Conservation (phyloP, 495 filamentous ascomycete genomes). For the Oleoguttula mirabilis region DNA sequence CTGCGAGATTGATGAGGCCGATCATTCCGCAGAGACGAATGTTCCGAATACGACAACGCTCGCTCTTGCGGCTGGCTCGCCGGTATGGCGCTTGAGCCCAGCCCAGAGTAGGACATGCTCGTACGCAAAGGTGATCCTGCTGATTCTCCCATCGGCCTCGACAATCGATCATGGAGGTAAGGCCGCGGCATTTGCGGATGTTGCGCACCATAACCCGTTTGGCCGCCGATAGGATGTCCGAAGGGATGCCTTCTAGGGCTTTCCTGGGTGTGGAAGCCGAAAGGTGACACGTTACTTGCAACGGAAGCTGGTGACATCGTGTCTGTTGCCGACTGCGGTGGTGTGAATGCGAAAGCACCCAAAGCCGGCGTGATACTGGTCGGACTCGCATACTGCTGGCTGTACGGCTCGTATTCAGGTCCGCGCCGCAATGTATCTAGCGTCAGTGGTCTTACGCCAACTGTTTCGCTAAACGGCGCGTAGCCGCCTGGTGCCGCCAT, state of each 20-base stretch:
- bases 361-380: constrained; percentile 51
- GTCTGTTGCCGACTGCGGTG: constrained; percentile 32
- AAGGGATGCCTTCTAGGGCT: constrained; percentile 24
- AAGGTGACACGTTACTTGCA: constrained; percentile 20
- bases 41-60: constrained; percentile 10
- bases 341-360: constrained; percentile 48
- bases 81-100: constrained; percentile 1
- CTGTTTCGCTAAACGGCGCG: constrained; percentile 30
- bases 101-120: constrained; percentile 29
- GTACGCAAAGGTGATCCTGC: constrained; percentile 28
- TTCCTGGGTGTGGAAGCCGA: constrained; percentile 20
- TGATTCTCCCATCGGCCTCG: constrained; percentile 14
- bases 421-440: constrained; percentile 45
- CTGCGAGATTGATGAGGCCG: constrained; percentile 13
- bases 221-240: constrained; percentile 17
- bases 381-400: constrained; percentile 43
- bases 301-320: constrained; percentile 28
- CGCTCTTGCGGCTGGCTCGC: constrained; percentile 4
- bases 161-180: constrained; percentile 27
- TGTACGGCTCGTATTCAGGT: constrained; percentile 32
- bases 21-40: constrained; percentile 5
- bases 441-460: constrained; percentile 49
- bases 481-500: constrained; percentile 41
- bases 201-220: constrained; percentile 15
- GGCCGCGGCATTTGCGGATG: constrained; percentile 26